Conservation (phyloP, 2,329 filamentous ascomycete genomes). For the Colletotrichum tabaci region DNA sequence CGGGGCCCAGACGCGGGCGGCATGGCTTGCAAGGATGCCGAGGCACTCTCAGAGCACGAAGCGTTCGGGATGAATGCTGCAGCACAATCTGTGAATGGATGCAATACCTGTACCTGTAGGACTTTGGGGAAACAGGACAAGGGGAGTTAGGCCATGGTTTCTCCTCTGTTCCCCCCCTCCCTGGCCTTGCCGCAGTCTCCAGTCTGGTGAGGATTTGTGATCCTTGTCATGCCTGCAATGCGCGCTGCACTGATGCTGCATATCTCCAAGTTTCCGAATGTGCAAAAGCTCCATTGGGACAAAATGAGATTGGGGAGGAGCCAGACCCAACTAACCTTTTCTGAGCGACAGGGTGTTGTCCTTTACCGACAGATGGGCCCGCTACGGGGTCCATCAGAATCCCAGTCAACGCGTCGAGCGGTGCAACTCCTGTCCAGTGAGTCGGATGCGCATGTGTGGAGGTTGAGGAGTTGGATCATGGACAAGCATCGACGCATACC, state of each 20-base stretch:
- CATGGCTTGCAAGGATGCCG: slow-evolving; percentile 32
- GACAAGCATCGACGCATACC: neutral
- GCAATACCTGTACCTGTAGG: neutral
- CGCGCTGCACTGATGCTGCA: slow-evolving; percentile 35
- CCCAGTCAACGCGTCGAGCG: slow-evolving; percentile 17
- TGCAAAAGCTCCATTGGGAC: slow-evolving; percentile 19
- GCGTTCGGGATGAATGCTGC: slow-evolving; percentile 12
- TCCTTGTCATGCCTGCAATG: slow-evolving; percentile 29
- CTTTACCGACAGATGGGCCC: slow-evolving; percentile 30
- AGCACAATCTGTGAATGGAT: slow-evolving; percentile 5
- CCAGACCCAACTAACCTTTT: neutral
- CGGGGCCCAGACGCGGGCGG: slow-evolving; percentile 6
- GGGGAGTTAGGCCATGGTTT: slow-evolving; percentile 13
- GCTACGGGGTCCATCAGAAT: slow-evolving; percentile 3
- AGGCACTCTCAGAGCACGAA: slow-evolving; percentile 3
- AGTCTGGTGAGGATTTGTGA: slow-evolving; percentile 7
- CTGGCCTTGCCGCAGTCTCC: slow-evolving; percentile 2
- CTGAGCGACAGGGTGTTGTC: neutral
- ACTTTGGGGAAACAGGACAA: slow-evolving; percentile 15
- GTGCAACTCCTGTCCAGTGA: slow-evolving; percentile 26
- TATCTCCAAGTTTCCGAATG: slow-evolving; percentile 26
- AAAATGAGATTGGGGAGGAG: slow-evolving; percentile 12
- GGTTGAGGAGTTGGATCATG: neutral
- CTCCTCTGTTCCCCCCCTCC: slow-evolving; percentile 3
- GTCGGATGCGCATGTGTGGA: neutral